phyloP scores from a whole-genome alignment of 768 basidiomycete species.

The Obba rivulosa region DNA sequence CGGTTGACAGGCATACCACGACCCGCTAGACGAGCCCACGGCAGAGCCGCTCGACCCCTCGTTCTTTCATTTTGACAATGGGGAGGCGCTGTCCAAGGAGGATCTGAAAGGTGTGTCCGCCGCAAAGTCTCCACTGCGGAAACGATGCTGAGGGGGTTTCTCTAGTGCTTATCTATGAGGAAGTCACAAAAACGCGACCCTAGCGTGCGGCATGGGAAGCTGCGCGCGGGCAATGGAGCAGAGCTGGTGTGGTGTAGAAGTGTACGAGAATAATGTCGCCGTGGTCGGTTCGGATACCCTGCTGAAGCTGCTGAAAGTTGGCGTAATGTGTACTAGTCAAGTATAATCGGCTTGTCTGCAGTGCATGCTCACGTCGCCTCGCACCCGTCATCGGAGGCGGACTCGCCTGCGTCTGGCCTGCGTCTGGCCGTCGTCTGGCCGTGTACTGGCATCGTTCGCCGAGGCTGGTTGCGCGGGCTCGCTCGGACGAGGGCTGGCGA shows the following conservation, averaged over 20 bases:
- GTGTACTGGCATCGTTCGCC: constrained; percentile 17
- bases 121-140: neutral
- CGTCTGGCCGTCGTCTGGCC: constrained; percentile 15
- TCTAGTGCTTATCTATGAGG: constrained; percentile 28
- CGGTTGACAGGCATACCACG: constrained; percentile 68
- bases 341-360: constrained; percentile 5
- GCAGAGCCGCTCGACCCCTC: constrained; percentile 70
- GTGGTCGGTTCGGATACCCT: too few relatives aligned
- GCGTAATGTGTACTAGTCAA: constrained; percentile 7
- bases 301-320: too few relatives aligned
- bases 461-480: constrained; percentile 18
- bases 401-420: constrained; percentile 9
- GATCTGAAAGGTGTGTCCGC: constrained; percentile 53
- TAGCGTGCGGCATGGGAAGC: neutral
- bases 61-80: constrained; percentile 82
- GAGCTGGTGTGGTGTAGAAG: too few relatives aligned
- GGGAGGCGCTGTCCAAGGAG: constrained; percentile 58
- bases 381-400: constrained; percentile 2
- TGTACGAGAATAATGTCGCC: too few relatives aligned
- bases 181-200: constrained; percentile 23
- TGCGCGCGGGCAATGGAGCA: too few relatives aligned
- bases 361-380: too few relatives aligned
- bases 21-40: constrained; percentile 82
- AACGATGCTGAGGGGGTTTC: neutral
- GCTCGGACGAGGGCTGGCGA: constrained; percentile 15